These are phyloP conservation scores for Umbellularia californica DNA, from an alignment of 164 flowering plant genomes.

Conservation along the genomic window DNA sequence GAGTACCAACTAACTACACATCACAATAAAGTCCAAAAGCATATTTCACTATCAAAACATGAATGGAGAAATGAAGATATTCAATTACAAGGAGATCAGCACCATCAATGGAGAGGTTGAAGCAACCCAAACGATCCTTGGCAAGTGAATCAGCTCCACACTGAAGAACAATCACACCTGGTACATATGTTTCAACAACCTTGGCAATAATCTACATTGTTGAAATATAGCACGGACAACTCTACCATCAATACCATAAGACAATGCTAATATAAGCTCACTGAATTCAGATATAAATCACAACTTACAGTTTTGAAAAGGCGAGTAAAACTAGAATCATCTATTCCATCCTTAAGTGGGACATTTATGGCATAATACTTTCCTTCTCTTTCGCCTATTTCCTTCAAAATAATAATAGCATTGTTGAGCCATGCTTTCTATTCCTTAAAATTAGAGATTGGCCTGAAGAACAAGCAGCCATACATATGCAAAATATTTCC, in stretches of 20 bases:
- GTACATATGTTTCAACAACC: slow-evolving; percentile 88
- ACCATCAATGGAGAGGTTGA: slow-evolving; percentile 99
- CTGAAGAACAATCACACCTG: slow-evolving; percentile 93
- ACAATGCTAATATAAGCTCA: background rate
- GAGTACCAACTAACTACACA: too few relatives aligned
- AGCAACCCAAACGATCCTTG: slow-evolving; percentile 96
- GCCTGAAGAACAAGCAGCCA: background rate
- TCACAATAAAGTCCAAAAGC: background rate
- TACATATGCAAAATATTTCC: background rate
- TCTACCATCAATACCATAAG: slow-evolving; percentile 9
- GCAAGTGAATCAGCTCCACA: slow-evolving; percentile 99
- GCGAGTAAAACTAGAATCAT: slow-evolving; percentile 82
- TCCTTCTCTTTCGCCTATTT: slow-evolving; percentile 94
- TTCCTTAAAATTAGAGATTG: background rate
- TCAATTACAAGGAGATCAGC: slow-evolving; percentile 44
- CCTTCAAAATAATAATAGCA: slow-evolving; percentile 46
- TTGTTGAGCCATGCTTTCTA: slow-evolving; percentile 1
- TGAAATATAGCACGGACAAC: slow-evolving; percentile 11
- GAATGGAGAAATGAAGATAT: slow-evolving; percentile 9
- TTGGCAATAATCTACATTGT: slow-evolving; percentile 70
- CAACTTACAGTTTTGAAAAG: slow-evolving; percentile 84
- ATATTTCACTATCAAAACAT: background rate
- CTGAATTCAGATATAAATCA: background rate
- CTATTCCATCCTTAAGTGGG: slow-evolving; percentile 96
- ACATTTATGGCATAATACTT: slow-evolving; percentile 94